Percentiles rank a stretch among this genome's conserved stretches.
phyloP scores from a whole-genome alignment of 2,329 filamentous ascomycete genomes.

The Calonectria pauciramosa region DNA sequence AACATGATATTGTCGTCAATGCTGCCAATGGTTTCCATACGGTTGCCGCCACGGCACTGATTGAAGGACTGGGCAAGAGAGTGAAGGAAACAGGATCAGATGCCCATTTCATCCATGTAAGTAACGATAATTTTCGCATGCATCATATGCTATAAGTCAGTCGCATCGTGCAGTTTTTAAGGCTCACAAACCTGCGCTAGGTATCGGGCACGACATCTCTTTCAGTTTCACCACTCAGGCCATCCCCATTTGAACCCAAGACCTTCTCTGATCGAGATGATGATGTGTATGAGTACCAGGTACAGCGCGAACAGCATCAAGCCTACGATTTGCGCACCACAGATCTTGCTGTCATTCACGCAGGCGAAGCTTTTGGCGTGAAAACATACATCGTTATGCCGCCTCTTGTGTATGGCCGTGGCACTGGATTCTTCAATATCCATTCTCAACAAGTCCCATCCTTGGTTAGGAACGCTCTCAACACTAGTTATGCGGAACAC shows the following conservation, averaged over 20 bases:
- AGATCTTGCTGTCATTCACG: slow-evolving; percentile 54
- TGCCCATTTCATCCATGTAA: not conserved
- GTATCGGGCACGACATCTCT: not conserved
- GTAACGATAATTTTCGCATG: too few species aligned
- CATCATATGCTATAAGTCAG: not conserved
- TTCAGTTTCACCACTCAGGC: not conserved
- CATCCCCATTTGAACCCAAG: not conserved
- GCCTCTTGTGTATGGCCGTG: slow-evolving; percentile 62
- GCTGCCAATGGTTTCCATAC: not conserved
- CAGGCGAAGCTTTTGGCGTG: slow-evolving; percentile 55
- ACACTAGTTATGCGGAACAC: not conserved
- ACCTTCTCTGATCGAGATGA: not conserved
- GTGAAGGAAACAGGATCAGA: not conserved
- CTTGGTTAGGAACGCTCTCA: not conserved
- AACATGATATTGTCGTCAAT: not conserved
- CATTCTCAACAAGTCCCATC: not conserved
- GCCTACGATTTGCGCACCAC: not conserved
- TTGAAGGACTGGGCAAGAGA: not conserved
- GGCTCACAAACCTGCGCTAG: not conserved
- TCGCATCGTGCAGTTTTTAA: too few species aligned
- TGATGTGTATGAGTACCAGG: not conserved
- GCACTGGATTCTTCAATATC: slow-evolving; percentile 57
- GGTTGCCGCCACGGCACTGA: not conserved
- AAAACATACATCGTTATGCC: slow-evolving; percentile 61
- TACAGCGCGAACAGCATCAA: not conserved